These are phyloP conservation scores for Cyclotella sp. DNA, from an alignment of 108 stramenopile species.

Conservation along the genomic window DNA sequence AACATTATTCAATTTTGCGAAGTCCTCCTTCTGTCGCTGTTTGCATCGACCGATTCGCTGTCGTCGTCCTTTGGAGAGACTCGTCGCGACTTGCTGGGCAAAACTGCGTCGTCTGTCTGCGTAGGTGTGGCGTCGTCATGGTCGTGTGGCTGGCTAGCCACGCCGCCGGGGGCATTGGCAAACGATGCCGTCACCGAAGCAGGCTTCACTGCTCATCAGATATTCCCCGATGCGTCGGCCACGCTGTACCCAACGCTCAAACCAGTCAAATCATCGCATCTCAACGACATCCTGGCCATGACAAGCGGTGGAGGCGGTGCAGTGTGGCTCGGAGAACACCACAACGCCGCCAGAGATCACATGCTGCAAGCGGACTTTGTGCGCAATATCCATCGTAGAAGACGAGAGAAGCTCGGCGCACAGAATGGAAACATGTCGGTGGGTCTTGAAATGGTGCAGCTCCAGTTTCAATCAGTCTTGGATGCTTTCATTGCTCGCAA, in stretches of 20 bases:
- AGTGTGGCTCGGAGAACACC: conserved; percentile 77
- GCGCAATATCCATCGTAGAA: conserved; percentile 44
- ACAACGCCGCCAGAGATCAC: conserved; percentile 73
- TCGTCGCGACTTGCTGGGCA: background rate
- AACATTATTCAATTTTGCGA: background rate
- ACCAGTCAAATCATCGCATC: conserved; percentile 25
- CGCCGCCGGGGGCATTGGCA: background rate
- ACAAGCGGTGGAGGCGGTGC: conserved; percentile 37
- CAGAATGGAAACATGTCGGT: conserved; percentile 57
- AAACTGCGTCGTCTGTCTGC: background rate
- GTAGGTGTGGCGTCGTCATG: background rate
- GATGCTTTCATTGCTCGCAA: conserved; percentile 63
- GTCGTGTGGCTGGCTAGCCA: conserved; percentile 1
- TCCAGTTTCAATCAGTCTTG: conserved; percentile 68
- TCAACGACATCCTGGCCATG: conserved; percentile 25
- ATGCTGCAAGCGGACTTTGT: conserved; percentile 61
- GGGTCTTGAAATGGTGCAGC: conserved; percentile 79
- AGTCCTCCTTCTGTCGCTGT: background rate
- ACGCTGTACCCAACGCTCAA: conserved; percentile 43
- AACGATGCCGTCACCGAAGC: background rate
- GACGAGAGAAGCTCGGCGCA: conserved; percentile 16
- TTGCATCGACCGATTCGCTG: background rate
- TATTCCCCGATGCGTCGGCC: conserved; percentile 47
- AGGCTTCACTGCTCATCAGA: conserved; percentile 27
- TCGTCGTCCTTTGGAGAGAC: background rate